Evolutionary conservation across 352 stramenopile species (phyloP).

Genomic region (Phytophthora pistaciae): DNA sequence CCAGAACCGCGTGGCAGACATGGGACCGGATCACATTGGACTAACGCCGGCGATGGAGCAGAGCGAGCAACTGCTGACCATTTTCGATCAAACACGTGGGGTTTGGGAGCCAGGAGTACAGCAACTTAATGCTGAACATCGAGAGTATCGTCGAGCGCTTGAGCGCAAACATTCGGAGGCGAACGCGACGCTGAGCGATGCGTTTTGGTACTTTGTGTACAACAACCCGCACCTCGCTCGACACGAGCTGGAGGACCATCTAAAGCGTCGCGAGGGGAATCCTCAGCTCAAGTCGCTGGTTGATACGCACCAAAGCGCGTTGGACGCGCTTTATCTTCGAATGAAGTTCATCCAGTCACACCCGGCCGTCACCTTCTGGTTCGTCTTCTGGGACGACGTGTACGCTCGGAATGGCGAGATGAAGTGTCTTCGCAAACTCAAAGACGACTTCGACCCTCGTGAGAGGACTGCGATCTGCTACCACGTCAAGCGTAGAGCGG

Average conservation of each 20-base stretch:
- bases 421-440: neutral
- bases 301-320: neutral
- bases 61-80: neutral
- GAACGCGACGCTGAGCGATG: slow-evolving; percentile 39
- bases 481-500: neutral
- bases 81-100: neutral
- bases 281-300: neutral
- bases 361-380: neutral
- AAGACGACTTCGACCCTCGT: neutral
- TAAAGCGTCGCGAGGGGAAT: neutral
- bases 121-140: neutral
- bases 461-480: neutral
- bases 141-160: neutral
- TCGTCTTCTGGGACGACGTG: slow-evolving; percentile 1
- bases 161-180: neutral
- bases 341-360: neutral
- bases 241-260: slow-evolving; percentile 24
- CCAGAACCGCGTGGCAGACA: neutral
- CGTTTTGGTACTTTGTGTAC: slow-evolving; percentile 56
- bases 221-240: slow-evolving; percentile 36
- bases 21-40: neutral
- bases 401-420: neutral
- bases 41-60: neutral
- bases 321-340: neutral
- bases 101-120: neutral